Evolutionary conservation across 805 yeast species (phyloP).

Genomic region (Ogataea populi-albae): DNA sequence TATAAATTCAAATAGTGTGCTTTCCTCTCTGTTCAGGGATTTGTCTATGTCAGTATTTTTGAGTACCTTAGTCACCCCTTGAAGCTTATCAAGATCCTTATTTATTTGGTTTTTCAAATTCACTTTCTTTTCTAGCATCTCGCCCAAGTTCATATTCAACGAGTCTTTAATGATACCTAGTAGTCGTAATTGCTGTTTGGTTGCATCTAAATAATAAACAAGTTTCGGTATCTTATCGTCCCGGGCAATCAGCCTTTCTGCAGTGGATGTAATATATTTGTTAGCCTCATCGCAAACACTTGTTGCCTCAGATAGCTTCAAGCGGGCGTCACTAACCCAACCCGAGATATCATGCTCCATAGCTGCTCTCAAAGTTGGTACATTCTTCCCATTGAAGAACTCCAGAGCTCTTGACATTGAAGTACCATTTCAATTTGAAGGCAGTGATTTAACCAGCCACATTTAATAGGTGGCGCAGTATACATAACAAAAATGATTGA

Average conservation of each 20-base stretch:
- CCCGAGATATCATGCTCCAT: constrained; percentile 14
- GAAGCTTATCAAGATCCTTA: constrained; percentile 34
- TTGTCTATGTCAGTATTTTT: constrained; percentile 36
- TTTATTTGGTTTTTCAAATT: constrained; percentile 23
- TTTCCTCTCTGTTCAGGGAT: constrained; percentile 24
- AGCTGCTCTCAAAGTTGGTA: no score
- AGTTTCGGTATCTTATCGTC: constrained; percentile 42
- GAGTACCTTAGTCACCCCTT: constrained; percentile 32
- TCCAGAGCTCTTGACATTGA: no score
- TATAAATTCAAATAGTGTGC: constrained; percentile 45
- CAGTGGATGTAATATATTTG: constrained; percentile 35
- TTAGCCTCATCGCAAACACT: constrained; percentile 52
- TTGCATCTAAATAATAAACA: constrained; percentile 43
- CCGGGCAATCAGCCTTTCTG: constrained; percentile 37
- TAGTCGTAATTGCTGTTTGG: constrained; percentile 45
- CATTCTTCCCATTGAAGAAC: constrained; percentile 1
- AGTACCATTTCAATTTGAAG: no score
- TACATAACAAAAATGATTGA: no score
- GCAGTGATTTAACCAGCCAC: no score
- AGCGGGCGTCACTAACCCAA: constrained; percentile 48
- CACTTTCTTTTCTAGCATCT: constrained; percentile 23
- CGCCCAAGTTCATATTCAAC: constrained; percentile 26
- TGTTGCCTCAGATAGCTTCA: constrained; percentile 47
- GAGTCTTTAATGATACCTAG: constrained; percentile 34
- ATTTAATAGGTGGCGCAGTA: no score